Evolutionary conservation across 2,329 filamentous ascomycete species (phyloP).

Genomic region (Trichoderma semiorbis): DNA sequence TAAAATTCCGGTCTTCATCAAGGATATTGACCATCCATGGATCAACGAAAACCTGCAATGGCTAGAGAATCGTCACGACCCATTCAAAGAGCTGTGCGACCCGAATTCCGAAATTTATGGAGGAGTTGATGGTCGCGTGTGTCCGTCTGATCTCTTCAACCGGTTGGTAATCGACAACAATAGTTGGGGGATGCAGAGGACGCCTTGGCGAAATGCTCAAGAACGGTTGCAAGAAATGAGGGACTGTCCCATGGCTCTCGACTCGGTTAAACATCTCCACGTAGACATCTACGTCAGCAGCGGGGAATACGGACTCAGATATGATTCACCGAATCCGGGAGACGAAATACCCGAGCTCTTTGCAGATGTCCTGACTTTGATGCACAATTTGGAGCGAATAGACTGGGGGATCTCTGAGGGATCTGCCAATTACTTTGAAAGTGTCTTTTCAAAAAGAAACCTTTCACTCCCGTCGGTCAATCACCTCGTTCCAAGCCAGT

Average conservation of each 20-base stretch:
- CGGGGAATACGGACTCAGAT: background rate
- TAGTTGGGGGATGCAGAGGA: background rate
- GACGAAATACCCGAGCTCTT: background rate
- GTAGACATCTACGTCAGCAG: background rate
- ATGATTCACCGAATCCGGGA: background rate
- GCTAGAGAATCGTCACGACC: background rate
- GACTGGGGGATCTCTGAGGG: background rate
- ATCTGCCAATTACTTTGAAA: background rate
- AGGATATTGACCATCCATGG: background rate
- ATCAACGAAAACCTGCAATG: background rate
- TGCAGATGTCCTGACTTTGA: background rate
- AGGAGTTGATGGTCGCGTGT: background rate
- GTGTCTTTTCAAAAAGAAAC: background rate
- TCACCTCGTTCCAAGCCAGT: background rate
- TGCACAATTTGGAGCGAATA: background rate
- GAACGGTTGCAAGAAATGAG: background rate
- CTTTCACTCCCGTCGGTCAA: background rate
- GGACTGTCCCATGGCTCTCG: background rate
- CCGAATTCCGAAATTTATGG: background rate
- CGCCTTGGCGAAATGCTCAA: background rate
- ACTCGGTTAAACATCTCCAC: background rate
- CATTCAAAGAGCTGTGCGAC: background rate
- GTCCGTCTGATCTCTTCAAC: background rate
- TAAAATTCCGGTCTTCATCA: background rate
- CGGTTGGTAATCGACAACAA: background rate